phyloP scores from a whole-genome alignment of 495 filamentous ascomycete genomes.

The Opeltia flavorubescens region DNA sequence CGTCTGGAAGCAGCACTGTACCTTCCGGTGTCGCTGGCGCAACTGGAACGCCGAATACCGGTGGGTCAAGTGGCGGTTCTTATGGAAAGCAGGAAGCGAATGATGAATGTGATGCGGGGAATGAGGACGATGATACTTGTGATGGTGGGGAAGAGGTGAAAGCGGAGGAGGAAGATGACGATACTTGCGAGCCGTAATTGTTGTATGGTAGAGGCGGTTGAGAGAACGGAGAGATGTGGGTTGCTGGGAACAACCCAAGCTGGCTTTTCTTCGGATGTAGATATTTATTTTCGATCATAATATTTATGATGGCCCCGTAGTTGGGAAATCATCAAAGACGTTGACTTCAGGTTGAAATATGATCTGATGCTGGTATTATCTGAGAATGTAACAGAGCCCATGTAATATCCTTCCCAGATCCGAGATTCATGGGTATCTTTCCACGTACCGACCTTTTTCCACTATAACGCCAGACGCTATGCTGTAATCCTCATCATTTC shows the following conservation, averaged over 20 bases:
- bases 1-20: too few relatives aligned
- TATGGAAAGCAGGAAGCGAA: constrained; percentile 14
- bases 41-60: background rate
- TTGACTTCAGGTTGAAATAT: too few relatives aligned
- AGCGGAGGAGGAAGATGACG: background rate
- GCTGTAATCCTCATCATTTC: background rate
- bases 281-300: too few relatives aligned
- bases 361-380: too few relatives aligned
- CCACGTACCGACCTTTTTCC: too few relatives aligned
- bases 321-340: too few relatives aligned
- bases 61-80: background rate
- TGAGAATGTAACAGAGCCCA: too few relatives aligned
- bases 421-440: too few relatives aligned
- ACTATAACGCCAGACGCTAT: too few relatives aligned
- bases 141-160: background rate
- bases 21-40: background rate
- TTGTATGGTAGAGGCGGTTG: background rate
- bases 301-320: too few relatives aligned
- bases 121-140: constrained; percentile 1
- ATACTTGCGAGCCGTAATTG: background rate
- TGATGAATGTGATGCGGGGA: constrained; percentile 10
- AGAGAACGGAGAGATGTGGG: background rate
- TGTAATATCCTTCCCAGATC: too few relatives aligned
- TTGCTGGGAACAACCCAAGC: background rate
- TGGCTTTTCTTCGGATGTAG: too few relatives aligned